Conservation (phyloP, 202 grass and related monocot genomes). For the Schoenoplectus triqueter region DNA sequence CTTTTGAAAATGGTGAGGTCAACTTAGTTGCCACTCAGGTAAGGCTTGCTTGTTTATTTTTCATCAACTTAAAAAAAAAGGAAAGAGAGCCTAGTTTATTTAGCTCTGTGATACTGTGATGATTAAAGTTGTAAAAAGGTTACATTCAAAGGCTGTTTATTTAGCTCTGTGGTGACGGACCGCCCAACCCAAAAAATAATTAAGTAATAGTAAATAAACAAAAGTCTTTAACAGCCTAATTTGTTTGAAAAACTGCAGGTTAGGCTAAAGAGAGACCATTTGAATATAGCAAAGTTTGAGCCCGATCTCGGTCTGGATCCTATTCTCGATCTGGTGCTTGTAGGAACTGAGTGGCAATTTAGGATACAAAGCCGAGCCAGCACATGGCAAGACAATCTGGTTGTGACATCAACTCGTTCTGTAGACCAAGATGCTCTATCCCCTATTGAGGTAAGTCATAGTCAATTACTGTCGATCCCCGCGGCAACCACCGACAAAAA, state of each 20-base stretch:
- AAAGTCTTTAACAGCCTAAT: slow-evolving; percentile 15
- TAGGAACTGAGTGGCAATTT: slow-evolving; percentile 98
- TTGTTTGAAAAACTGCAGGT: slow-evolving; percentile 62
- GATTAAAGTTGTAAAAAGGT: background rate
- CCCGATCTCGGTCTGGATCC: slow-evolving; percentile 97
- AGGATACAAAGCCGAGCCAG: slow-evolving; percentile 96
- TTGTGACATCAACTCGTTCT: slow-evolving; percentile 84
- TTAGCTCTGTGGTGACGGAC: background rate
- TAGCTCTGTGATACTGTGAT: background rate
- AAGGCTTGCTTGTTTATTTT: slow-evolving; percentile 35
- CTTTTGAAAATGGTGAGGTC: slow-evolving; percentile 97
- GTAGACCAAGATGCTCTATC: slow-evolving; percentile 96
- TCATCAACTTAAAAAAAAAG: background rate
- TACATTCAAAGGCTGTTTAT: background rate
- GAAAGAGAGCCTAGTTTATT: background rate
- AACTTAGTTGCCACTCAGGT: slow-evolving; percentile 99
- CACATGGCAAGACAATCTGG: slow-evolving; percentile 96
- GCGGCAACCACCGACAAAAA: too few species aligned
- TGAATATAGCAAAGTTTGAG: slow-evolving; percentile 96
- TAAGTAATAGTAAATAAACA: background rate
- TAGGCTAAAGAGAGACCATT: slow-evolving; percentile 94
- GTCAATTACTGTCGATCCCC: too few species aligned
- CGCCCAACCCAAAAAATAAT: background rate
- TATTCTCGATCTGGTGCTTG: slow-evolving; percentile 82
- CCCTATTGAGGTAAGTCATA: slow-evolving; percentile 69